Evolutionary conservation across 1,284 basidiomycete genomes (phyloP), one percentile per base, ranked within the genome.

Genomic region (Cystobasidiaceae sp.): DNA sequence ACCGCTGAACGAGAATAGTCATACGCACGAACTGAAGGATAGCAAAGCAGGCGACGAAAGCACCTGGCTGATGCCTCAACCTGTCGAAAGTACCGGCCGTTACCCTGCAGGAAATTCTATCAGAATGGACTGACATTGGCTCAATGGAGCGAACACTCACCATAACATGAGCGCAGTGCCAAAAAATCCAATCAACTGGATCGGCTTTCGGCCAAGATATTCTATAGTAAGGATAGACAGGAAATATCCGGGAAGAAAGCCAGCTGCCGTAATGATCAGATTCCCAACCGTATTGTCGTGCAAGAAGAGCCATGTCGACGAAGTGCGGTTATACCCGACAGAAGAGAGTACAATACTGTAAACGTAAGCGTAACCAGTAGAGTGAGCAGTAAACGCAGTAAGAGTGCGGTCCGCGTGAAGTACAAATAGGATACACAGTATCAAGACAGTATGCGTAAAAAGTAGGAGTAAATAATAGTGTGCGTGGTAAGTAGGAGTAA

Each of bases 1-100:
- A n/a, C 30, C 37, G 27, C n/a, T n/a, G n/a, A n/a, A n/a, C n/a
- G n/a, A n/a, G n/a, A n/a, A 19, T 58, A 23, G 33, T 64, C 67
- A 72, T 74, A 68, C 71, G 73, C 56, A 69, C 72, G 21, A 76
- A 69, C 58, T 75, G 84, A 68, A 86, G 80, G 27, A 89, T 77
- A 75, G 87, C 88, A 78, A 88, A 89, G 33, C 89, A 80, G 79
- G 87, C 84, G 54, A 89, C 85, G 76, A 90, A 89, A 2, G 83
- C 66, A 30, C 46, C 67, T n/a, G 52, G 45, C 49, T 68, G 46
- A 45, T 54, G 46, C 23, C 34, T 19, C 1, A 68, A 44, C 8
- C 44, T 59, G 15, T 58, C 21, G 48, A 65, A 68, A 13, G 67
- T 62, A 45, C 67, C 67, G 28, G 67, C 63, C n/a, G n/a, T n/a